Conservation (phyloP, 768 basidiomycete genomes). For the Dentipellis fragilis region DNA sequence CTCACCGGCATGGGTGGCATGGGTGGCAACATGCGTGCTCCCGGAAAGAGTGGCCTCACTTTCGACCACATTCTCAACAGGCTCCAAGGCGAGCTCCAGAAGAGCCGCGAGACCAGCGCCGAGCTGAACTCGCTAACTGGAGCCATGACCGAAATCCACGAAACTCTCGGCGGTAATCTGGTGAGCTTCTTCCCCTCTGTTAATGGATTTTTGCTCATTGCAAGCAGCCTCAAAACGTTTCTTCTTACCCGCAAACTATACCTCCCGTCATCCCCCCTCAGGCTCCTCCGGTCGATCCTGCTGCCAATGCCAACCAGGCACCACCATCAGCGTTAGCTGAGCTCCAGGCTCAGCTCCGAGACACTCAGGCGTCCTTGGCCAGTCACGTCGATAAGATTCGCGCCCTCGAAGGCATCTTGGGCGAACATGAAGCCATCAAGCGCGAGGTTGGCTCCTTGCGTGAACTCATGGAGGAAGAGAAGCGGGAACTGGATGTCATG, state of each 20-base stretch:
- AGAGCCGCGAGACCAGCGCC: conserved; percentile 85
- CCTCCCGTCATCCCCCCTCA: conserved; percentile 45
- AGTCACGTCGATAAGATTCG: conserved; percentile 77
- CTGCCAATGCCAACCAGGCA: conserved; percentile 8
- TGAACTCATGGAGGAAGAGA: conserved; percentile 60
- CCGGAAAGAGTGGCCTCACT: conserved; percentile 77
- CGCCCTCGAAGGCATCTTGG: conserved; percentile 69
- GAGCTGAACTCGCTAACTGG: conserved; percentile 72
- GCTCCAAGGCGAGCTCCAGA: conserved; percentile 89
- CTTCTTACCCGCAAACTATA: conserved; percentile 53
- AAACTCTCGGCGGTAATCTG: conserved; percentile 76
- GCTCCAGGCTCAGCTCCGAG: conserved; percentile 73
- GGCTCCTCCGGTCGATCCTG: conserved; percentile 16
- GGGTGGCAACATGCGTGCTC: conserved; percentile 59
- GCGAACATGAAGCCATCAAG: conserved; percentile 79
- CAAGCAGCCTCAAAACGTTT: conserved; percentile 46
- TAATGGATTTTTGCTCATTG: background rate
- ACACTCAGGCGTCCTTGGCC: conserved; percentile 72
- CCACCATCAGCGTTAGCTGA: conserved; percentile 37
- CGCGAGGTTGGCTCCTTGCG: conserved; percentile 65
- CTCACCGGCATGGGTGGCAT: conserved; percentile 68
- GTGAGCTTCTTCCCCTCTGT: conserved; percentile 36
- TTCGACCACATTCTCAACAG: conserved; percentile 89
- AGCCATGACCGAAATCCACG: conserved; percentile 85
- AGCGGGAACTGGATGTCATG: conserved; percentile 35